Conservation (phyloP, 164 flowering plant species). For the Echeveria elegans region DNA sequence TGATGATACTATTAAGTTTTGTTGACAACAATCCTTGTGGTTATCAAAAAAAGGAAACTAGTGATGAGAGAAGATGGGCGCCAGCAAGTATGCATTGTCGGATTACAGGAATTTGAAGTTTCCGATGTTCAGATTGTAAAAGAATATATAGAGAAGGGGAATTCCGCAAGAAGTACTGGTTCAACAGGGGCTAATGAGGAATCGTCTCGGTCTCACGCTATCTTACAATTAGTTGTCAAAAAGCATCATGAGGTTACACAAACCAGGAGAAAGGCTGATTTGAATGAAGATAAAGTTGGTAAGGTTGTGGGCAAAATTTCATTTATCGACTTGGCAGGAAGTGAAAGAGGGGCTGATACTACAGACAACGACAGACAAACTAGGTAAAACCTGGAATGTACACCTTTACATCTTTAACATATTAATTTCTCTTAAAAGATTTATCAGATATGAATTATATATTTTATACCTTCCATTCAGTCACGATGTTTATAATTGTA, state of each 20-base stretch:
- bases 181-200: slow-evolving; percentile 99
- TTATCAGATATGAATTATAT: background rate
- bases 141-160: slow-evolving; percentile 92
- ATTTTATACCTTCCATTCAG: too few species aligned
- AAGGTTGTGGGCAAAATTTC: slow-evolving; percentile 93
- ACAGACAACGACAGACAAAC: slow-evolving; percentile 98
- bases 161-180: slow-evolving; percentile 91
- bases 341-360: slow-evolving; percentile 99
- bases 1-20: background rate
- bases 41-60: slow-evolving; percentile 56
- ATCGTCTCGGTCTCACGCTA: slow-evolving; percentile 98
- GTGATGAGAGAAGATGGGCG: slow-evolving; percentile 99
- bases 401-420: background rate
- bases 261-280: slow-evolving; percentile 53
- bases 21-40: slow-evolving; percentile 10
- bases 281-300: slow-evolving; percentile 52
- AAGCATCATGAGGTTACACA: slow-evolving; percentile 76
- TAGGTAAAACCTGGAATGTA: slow-evolving; percentile 32
- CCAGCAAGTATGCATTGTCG: slow-evolving; percentile 99
- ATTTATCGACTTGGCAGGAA: slow-evolving; percentile 98
- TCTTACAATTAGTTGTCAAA: slow-evolving; percentile 81
- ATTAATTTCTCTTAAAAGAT: background rate
- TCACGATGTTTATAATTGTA: background rate
- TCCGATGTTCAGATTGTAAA: slow-evolving; percentile 92
- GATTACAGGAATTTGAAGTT: slow-evolving; percentile 97